These are phyloP conservation scores for Platanthera zijinensis DNA, from an alignment of 106 monocot species.

Conservation along the genomic window DNA sequence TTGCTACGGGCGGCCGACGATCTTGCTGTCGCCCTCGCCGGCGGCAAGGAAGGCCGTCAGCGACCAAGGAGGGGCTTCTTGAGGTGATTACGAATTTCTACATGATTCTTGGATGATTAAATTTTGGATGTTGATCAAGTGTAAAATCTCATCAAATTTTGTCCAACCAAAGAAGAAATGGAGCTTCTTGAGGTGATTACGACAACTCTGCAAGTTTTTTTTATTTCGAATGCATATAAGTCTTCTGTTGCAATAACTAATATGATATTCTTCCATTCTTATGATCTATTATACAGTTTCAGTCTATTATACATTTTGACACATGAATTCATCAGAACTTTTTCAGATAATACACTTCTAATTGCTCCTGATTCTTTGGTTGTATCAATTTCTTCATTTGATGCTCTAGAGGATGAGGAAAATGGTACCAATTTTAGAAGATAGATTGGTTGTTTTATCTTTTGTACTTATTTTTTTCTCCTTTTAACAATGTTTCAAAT, in stretches of 20 bases:
- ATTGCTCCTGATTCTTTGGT: constrained; percentile 68
- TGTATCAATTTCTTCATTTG: constrained; percentile 44
- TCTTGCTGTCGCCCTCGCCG: too few species aligned
- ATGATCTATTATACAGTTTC: background rate
- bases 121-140: too few species aligned
- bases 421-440: background rate
- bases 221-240: background rate
- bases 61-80: too few species aligned
- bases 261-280: background rate
- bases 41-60: too few species aligned
- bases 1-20: too few species aligned
- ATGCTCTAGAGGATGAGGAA: constrained; percentile 28
- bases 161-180: too few species aligned
- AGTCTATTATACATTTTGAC: background rate
- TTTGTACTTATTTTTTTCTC: background rate
- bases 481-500: too few species aligned
- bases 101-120: too few species aligned
- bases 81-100: too few species aligned
- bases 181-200: too few species aligned
- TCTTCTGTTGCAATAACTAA: background rate
- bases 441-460: background rate
- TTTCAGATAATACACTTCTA: constrained; percentile 64
- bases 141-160: too few species aligned
- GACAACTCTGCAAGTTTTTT: constrained; percentile 68
- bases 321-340: constrained; percentile 86